Conservation (phyloP, 305 asterid species). For the Fraxinus albicans region DNA sequence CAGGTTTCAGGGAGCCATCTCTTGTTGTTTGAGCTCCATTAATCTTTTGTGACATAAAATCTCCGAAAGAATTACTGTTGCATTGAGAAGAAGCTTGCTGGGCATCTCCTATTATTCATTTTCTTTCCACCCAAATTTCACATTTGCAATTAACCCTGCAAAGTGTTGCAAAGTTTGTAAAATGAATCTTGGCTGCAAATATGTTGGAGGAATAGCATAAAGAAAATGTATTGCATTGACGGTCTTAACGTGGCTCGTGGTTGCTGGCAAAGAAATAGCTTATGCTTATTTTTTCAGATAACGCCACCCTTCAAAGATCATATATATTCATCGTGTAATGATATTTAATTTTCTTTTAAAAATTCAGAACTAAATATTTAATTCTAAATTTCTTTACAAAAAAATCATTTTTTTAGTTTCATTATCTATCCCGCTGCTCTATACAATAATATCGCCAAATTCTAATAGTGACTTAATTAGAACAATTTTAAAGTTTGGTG, state of each 20-base stretch:
- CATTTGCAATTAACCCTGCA: neutral
- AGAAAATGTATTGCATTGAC: neutral
- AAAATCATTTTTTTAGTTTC: neutral
- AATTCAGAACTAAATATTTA: neutral
- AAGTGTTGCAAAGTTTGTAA: neutral
- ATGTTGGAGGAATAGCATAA: neutral
- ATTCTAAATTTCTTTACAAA: too few species aligned
- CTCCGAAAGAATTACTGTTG: neutral
- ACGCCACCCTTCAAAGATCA: conserved; percentile 23
- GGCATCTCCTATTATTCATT: neutral
- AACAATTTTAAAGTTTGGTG: neutral
- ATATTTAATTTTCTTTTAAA: too few species aligned
- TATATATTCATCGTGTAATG: neutral
- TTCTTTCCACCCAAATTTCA: too few species aligned
- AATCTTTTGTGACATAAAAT: neutral
- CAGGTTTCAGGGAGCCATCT: neutral
- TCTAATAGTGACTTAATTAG: neutral
- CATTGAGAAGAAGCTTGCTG: neutral
- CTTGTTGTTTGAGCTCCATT: neutral
- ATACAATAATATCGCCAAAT: neutral
- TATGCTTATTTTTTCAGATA: neutral
- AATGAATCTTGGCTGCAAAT: neutral
- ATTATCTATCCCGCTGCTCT: neutral
- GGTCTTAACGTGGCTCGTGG: neutral
- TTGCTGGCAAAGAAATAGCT: neutral